Base-by-base conservation (phyloP, 2,329 filamentous ascomycete genomes). In the Fonsecaea pugnacius region DNA sequence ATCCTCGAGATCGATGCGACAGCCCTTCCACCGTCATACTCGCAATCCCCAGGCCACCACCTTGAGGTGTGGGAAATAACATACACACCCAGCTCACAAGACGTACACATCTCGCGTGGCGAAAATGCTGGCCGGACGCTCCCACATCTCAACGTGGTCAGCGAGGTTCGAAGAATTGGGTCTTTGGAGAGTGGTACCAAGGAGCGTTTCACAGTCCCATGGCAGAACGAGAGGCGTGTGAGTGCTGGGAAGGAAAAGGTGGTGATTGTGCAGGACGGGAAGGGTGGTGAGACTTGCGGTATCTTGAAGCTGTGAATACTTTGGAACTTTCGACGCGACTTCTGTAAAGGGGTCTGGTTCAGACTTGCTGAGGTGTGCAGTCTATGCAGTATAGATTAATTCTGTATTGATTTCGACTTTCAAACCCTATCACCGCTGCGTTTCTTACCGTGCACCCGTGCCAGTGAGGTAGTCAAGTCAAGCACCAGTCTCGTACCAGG, bases 211-310 rank as follows among this genome's bases (percentile, higher is more conserved):
- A 7, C 9, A 27, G 10, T 56, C 55, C 9, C 18, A 9, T 14
- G 30, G 38, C 56, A 32, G 7, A 30, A 18, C n/a, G 18, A 16
- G 10, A 27, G 38, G 21, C 40, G n/a, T 7, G 35, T 24, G 4
- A 53, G 60, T n/a, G 10, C 27, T n/a, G 24, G 18, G 10, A 16
- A 24, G 18, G 40, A 32, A 6, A 43, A 36, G 46, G 80, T 85
- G 0, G 85, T 62, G 8, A 48, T 62, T 36, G 59, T 62, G 36
- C 59, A 62, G 59, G 52, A 62, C 9, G 59, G 51, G 9, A 38
- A 46, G n/a, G 59, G 59, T 1, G 59, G 51, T 27, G 33, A 16
- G 32, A 33, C 43, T n/a, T 33, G 32, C 12, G 48, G 43, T 21
- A 10, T 51, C 2, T 21, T 21, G n/a, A 59, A 30, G 43, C 21